Evolutionary conservation across 148 eudicot species (phyloP).

Genomic region (Silene latifolia): DNA sequence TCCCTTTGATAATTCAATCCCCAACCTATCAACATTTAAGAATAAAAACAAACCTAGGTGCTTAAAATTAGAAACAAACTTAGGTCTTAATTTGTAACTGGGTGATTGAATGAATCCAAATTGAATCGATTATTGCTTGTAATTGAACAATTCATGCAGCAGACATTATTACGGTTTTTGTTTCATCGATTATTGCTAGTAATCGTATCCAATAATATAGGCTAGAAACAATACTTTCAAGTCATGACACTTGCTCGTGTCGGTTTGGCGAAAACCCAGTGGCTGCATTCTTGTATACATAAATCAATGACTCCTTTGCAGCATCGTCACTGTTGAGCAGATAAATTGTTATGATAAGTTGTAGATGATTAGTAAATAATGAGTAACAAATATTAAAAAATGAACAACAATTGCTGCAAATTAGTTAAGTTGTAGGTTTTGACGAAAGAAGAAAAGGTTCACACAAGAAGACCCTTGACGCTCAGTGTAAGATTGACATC

Average conservation of each 20-base stretch:
- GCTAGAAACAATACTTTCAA: constrained; percentile 33
- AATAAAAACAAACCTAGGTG: no score
- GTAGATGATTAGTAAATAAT: background rate
- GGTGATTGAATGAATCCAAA: no score
- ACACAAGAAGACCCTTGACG: background rate
- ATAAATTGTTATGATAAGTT: background rate
- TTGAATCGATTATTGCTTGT: no score
- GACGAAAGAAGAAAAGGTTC: background rate
- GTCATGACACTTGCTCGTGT: constrained; percentile 43
- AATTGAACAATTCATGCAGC: no score
- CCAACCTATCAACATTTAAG: no score
- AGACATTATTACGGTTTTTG: no score
- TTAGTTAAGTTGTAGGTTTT: background rate
- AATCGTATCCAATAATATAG: background rate
- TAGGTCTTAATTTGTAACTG: no score
- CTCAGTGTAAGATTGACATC: background rate
- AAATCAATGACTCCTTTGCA: constrained; percentile 42
- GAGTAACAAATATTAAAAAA: background rate
- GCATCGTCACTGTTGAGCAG: constrained; percentile 39
- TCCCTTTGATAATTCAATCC: no score
- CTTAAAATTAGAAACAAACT: no score
- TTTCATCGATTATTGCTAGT: no score
- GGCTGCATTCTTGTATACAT: constrained; percentile 49
- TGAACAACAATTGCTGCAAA: no score
- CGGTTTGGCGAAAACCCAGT: constrained; percentile 53